Evolutionary conservation across 1,284 basidiomycete species (phyloP).

Genomic region (Boletus smithii): DNA sequence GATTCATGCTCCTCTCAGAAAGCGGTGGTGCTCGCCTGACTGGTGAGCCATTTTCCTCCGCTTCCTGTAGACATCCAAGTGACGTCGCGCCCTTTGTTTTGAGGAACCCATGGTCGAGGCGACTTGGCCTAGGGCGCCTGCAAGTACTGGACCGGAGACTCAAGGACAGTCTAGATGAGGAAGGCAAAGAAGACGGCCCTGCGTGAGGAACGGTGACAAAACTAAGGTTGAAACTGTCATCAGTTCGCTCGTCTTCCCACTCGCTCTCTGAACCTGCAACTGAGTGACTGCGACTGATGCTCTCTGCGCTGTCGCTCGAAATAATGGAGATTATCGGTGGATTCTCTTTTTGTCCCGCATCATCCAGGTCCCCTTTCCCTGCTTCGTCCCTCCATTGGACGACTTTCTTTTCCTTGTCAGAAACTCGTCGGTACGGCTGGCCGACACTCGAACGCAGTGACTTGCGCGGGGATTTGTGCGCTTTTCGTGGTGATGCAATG

Average conservation of each 20-base stretch:
- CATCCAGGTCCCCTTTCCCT: constrained; percentile 79
- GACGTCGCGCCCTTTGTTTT: constrained; percentile 51
- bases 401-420: constrained; percentile 72
- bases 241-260: constrained; percentile 84
- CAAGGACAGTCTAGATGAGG: constrained; percentile 19
- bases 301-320: constrained; percentile 31
- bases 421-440: constrained; percentile 58
- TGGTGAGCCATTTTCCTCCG: constrained; percentile 56
- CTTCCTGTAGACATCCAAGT: constrained; percentile 66
- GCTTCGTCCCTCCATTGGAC: constrained; percentile 90
- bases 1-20: constrained; percentile 62
- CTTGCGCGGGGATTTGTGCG: constrained; percentile 61
- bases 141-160: constrained; percentile 16
- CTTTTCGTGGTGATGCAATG: constrained; percentile 42
- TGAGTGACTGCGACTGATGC: constrained; percentile 35
- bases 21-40: constrained; percentile 42
- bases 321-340: constrained; percentile 43
- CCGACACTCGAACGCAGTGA: constrained; percentile 63
- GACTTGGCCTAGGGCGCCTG: constrained; percentile 56
- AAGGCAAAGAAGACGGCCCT: constrained; percentile 14
- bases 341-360: constrained; percentile 50
- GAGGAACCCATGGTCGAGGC: constrained; percentile 66
- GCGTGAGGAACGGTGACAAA: constrained; percentile 40
- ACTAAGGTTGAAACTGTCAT: constrained; percentile 61
- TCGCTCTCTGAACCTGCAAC: constrained; percentile 71